phyloP scores from a whole-genome alignment of 2,329 filamentous ascomycete species.

The Epichloe festucae region DNA sequence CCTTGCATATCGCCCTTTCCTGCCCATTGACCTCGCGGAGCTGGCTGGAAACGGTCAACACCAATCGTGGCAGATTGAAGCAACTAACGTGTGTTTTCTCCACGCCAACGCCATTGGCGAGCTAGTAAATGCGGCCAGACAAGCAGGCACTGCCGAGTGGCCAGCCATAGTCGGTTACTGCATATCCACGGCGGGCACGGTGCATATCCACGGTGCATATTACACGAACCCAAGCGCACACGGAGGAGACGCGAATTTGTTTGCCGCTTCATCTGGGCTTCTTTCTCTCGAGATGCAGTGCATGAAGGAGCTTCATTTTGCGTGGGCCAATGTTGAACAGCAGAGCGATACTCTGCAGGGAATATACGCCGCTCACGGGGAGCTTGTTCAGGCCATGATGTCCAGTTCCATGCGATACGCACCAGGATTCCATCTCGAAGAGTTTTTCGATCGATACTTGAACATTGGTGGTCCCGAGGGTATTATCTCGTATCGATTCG shows the following conservation, averaged over 20 bases:
- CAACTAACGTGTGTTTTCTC: constrained; percentile 73
- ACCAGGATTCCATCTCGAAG: constrained; percentile 71
- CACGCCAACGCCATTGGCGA: constrained; percentile 83
- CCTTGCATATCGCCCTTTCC: constrained; percentile 73
- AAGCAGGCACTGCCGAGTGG: constrained; percentile 66
- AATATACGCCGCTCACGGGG: constrained; percentile 66
- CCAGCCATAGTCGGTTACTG: constrained; percentile 79
- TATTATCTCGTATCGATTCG: constrained; percentile 48
- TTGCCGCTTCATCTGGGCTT: constrained; percentile 52
- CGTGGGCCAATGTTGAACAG: constrained; percentile 68
- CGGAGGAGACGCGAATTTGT: constrained; percentile 45
- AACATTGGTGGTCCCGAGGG: constrained; percentile 45
- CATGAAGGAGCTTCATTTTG: constrained; percentile 58
- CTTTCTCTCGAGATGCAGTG: constrained; percentile 69
- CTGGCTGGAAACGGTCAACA: constrained; percentile 70
- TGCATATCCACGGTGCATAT: constrained; percentile 76
- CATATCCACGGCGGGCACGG: constrained; percentile 73
- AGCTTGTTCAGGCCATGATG: constrained; percentile 61
- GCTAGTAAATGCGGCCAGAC: constrained; percentile 64
- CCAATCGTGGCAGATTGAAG: constrained; percentile 86
- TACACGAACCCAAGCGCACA: constrained; percentile 44
- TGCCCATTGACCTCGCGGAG: constrained; percentile 73
- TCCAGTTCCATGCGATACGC: constrained; percentile 57
- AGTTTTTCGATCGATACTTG: constrained; percentile 73
- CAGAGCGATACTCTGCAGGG: constrained; percentile 67